These are phyloP conservation scores for Leccinum subrobustum DNA, from an alignment of 1,284 basidiomycete genomes.

Conservation along the genomic window DNA sequence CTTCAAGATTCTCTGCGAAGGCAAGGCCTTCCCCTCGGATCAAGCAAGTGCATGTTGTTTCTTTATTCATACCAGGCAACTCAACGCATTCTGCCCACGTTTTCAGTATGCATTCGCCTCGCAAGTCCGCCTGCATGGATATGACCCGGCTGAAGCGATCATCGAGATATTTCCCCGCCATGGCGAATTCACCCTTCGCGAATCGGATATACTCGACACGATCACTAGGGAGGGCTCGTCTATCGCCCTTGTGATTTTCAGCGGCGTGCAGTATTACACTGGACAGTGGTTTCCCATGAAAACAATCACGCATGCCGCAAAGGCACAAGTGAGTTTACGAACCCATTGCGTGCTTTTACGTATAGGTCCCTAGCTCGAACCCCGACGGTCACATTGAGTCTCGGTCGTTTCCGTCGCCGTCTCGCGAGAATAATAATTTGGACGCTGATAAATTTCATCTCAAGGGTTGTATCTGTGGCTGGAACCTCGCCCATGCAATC, in stretches of 20 bases:
- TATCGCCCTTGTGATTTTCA: slow-evolving; percentile 88
- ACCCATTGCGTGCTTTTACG: slow-evolving; percentile 28
- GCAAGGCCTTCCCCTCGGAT: slow-evolving; percentile 94
- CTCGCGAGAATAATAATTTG: slow-evolving; percentile 10
- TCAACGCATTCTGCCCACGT: slow-evolving; percentile 8
- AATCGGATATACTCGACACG: slow-evolving; percentile 82
- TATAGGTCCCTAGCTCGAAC: slow-evolving; percentile 15
- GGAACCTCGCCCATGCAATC: slow-evolving; percentile 94
- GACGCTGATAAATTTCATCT: slow-evolving; percentile 20
- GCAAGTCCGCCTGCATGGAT: slow-evolving; percentile 80
- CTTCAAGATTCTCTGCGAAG: slow-evolving; percentile 96
- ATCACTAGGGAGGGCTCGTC: slow-evolving; percentile 73
- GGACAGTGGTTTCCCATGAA: slow-evolving; percentile 94
- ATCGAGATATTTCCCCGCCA: slow-evolving; percentile 77
- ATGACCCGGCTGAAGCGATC: slow-evolving; percentile 73
- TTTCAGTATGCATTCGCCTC: slow-evolving; percentile 91
- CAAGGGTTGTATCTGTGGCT: slow-evolving; percentile 89
- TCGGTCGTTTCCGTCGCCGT: slow-evolving; percentile 6
- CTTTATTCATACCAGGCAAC: slow-evolving; percentile 13
- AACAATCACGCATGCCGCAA: slow-evolving; percentile 80
- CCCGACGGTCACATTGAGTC: slow-evolving; percentile 2
- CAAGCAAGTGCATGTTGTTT: slow-evolving; percentile 52
- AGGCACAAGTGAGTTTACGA: slow-evolving; percentile 59
- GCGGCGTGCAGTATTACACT: slow-evolving; percentile 95
- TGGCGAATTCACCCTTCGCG: slow-evolving; percentile 86